A percentile compares a stretch with the other conserved stretches of the same genome.
Conservation (phyloP, 2,329 filamentous ascomycete genomes). For the Atkinsonella hypoxylon region DNA sequence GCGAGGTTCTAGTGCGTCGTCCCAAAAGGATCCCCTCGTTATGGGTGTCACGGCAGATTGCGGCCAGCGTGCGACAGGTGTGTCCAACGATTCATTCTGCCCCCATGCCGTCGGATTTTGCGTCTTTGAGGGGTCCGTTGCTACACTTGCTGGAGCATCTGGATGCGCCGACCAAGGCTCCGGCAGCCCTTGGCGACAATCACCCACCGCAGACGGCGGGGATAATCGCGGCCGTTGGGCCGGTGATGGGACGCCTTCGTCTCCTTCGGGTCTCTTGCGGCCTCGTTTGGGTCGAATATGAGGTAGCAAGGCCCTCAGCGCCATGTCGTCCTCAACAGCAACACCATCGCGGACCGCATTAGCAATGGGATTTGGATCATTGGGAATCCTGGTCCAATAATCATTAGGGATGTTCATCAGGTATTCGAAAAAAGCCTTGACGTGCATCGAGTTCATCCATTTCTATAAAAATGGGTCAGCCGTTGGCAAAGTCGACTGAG, state of each 20-base stretch:
- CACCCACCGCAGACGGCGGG: conserved; percentile 33
- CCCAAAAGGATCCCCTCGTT: conserved; percentile 40
- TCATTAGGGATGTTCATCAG: conserved; percentile 64
- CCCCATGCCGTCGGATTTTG: conserved; percentile 13
- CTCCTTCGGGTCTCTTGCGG: conserved; percentile 51
- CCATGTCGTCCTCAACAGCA: conserved; percentile 76
- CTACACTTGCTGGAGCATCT: conserved; percentile 14
- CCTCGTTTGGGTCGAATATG: conserved; percentile 55
- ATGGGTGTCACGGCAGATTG: conserved; percentile 65
- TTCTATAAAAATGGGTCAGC: conserved; percentile 36
- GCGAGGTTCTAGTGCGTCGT: conserved; percentile 49
- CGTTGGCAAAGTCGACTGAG: neutral
- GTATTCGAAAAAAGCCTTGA: conserved; percentile 91
- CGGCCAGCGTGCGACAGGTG: conserved; percentile 58
- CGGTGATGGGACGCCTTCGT: conserved; percentile 35
- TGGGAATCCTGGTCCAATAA: conserved; percentile 70
- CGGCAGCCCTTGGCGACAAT: conserved; percentile 18
- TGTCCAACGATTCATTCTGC: conserved; percentile 42
- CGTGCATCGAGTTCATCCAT: conserved; percentile 95
- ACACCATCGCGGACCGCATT: conserved; percentile 68
- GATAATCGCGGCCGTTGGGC: conserved; percentile 52
- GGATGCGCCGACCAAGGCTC: conserved; percentile 37
- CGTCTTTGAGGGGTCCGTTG: conserved; percentile 24
- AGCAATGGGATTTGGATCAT: conserved; percentile 47
- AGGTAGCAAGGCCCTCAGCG: conserved; percentile 70